Percentiles rank a stretch among this genome's conserved stretches.
Evolutionary conservation across 2,329 filamentous ascomycete species (phyloP).

Genomic region (Claviceps digitariae): DNA sequence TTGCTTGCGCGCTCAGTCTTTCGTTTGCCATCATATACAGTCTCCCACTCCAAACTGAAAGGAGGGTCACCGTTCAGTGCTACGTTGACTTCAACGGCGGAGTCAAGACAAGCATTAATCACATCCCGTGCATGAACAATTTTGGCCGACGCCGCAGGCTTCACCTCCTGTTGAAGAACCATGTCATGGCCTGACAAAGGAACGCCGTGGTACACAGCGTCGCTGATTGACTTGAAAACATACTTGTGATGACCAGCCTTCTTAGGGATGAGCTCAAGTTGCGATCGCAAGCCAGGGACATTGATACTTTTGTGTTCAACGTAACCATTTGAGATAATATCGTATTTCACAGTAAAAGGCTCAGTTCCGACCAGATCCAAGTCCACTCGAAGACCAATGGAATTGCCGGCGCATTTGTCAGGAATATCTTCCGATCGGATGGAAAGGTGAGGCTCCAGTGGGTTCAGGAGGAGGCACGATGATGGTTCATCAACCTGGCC

Average conservation of each 20-base stretch:
- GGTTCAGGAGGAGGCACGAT: slow-evolving; percentile 85
- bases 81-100: slow-evolving; percentile 62
- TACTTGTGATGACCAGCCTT: slow-evolving; percentile 80
- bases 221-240: slow-evolving; percentile 66
- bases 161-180: slow-evolving; percentile 75
- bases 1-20: slow-evolving; percentile 51
- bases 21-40: slow-evolving; percentile 79
- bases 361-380: slow-evolving; percentile 85
- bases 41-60: slow-evolving; percentile 82
- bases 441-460: slow-evolving; percentile 67
- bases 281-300: slow-evolving; percentile 62
- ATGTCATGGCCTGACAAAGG: slow-evolving; percentile 47
- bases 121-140: slow-evolving; percentile 40
- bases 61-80: slow-evolving; percentile 69
- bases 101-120: slow-evolving; percentile 68
- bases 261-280: slow-evolving; percentile 70
- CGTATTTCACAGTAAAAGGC: slow-evolving; percentile 75
- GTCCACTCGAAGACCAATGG: slow-evolving; percentile 78
- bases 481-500: slow-evolving; percentile 89
- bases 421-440: slow-evolving; percentile 70
- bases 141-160: slow-evolving; percentile 76
- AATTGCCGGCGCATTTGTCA: slow-evolving; percentile 89
- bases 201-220: slow-evolving; percentile 63
- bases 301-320: slow-evolving; percentile 39
- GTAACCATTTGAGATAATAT: slow-evolving; percentile 49